phyloP scores from a whole-genome alignment of 345 rosid species.

The Mangifera indica region DNA sequence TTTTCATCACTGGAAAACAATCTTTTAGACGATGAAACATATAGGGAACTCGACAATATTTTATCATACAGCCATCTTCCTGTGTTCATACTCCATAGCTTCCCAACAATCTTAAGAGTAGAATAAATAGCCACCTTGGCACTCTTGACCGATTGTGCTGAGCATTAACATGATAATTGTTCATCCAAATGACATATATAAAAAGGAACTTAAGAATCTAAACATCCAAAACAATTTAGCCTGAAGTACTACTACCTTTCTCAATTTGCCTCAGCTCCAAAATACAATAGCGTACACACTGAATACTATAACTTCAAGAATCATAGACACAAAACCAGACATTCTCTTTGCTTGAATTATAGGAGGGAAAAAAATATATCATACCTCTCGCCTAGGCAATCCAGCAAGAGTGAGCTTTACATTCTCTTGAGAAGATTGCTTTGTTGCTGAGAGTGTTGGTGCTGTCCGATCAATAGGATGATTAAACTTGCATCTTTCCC shows the following conservation, averaged over 20 bases:
- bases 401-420: conserved; percentile 91
- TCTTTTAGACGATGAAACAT: not conserved
- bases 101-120: not conserved
- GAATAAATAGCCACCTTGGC: not conserved
- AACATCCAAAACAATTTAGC: not conserved
- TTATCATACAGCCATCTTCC: not conserved
- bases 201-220: conserved; percentile 7
- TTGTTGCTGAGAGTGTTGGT: conserved; percentile 26
- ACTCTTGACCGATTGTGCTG: too few relatives aligned
- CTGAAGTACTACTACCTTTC: not conserved
- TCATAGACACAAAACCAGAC: not conserved
- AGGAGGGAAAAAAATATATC: not conserved
- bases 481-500: conserved; percentile 81
- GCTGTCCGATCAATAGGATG: conserved; percentile 74
- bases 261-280: not conserved
- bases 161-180: not conserved
- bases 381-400: conserved; percentile 92
- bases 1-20: too few relatives aligned
- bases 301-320: not conserved
- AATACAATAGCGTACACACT: not conserved
- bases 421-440: conserved; percentile 43
- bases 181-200: not conserved
- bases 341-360: not conserved
- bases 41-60: not conserved
- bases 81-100: not conserved